Base-by-base conservation (phyloP, 2,329 filamentous ascomycete species). In the Venturia pyrina region DNA sequence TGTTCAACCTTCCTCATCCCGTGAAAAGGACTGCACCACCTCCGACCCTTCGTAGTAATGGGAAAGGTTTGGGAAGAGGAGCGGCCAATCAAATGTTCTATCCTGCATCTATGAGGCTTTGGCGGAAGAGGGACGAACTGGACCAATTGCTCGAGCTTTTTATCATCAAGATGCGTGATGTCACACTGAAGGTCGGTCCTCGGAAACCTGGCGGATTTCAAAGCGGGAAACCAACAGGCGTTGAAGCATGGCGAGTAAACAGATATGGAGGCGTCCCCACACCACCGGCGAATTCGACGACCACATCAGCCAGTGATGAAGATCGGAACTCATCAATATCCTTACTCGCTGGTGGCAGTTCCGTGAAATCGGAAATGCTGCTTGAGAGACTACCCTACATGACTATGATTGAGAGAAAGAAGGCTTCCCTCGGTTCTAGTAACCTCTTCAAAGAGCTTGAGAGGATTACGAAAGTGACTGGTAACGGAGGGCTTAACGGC, bases 371-470 rank as follows among this genome's bases (percentile, higher is more conserved):
- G 53, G 90, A 93, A 74, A 83, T 95, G 79, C 77, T 97, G 0
- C 83, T 97, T 32, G 91, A 98, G 69, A 87, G 91, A 10, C 82
- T 99, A 0, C 95, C 95, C 0, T 98, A 96, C 75, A 86, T 95
- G 81, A 82, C 87, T 1, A 82, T 85, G 63, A 90, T 97, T 24
- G 71, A 71, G 32, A 67, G 70, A 68, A 72, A 75, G 70, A 66
- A 67, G 69, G 69, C 66, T 19, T 63, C 17, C 64, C 53, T 7
- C 62, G 70, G 50, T 63, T 75, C 53, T 73, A 79, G 32, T 76
- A 83, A 1, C 80, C 79, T 68, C 15, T 43, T 15, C 34, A 64
- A 67, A 63, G 85, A 88, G 24, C 80, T 93, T 10, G 86, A 89
- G 65, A 87, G 83, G 71, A 83, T 96, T 8, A 87, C 87, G 0